Base-by-base conservation (phyloP, 768 basidiomycete genomes). In the Hypholoma fasciculare region DNA sequence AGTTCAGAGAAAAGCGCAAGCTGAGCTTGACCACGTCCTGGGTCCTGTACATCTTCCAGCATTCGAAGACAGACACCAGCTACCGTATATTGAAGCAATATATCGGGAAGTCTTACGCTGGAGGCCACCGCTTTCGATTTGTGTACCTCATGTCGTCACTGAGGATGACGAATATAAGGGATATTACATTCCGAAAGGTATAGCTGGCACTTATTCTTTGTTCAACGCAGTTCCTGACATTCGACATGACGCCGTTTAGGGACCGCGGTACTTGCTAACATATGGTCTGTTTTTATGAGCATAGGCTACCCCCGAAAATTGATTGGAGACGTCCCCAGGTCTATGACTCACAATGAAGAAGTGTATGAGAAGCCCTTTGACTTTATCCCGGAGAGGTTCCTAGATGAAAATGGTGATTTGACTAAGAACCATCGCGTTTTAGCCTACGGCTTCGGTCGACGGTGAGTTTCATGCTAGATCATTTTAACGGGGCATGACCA, bases 21-120 rank as follows among this genome's bases (percentile, higher is more conserved):
- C 40, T 11, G 74, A 76, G 52, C 61, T 76, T 26, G 72, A 75
- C 54, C 40, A 58, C 0, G 64, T 73, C 13, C 56, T 75, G n/a
- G 73, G 74, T 6, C 38, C 30, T 4, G 59, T 66, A 11, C 64
- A 71, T 6, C 62, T 75, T 30, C 70, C 72, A 1, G 57, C 44
- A 2, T 65, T 69, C 49, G 61, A 64, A 8, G 72, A 74, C 55
- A 44, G 63, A 7, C 17, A 39, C 1, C 30, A 53, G 17, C 47
- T 74, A 3, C 73, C 73, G 8, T 74, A 68, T 46, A 53, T 60
- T 23, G 63, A 62, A 12, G 62, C 63, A 1, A 42, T 66, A 13
- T 58, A 52, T 36, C 57, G 52, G 14, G 62, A 64, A 50, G 14
- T 60, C 26, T 47, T 66, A 9, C 57, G 65, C 17, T 63, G 52